Base-by-base conservation (phyloP, 768 basidiomycete genomes). In the Mycena galericulata region DNA sequence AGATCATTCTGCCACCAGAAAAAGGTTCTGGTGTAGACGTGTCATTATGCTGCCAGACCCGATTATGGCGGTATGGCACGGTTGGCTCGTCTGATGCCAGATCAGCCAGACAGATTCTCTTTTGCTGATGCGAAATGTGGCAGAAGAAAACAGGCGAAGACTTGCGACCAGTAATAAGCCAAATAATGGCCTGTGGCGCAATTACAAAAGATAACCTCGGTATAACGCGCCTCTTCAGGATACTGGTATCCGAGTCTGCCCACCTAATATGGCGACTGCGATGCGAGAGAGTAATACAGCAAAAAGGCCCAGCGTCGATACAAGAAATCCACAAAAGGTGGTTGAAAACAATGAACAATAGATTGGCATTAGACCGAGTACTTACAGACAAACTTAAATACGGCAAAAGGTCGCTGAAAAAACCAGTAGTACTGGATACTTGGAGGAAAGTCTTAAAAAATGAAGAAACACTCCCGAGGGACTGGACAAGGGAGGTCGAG, bases 201-300 rank as follows among this genome's bases (percentile, higher is more conserved):
- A 58, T 43, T 6, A 11, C 36, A 11, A 38, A 30, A 30, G 24
- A 24, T 3, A 12, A 58, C 29, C 10, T 15, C 51, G 59, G 65
- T 4, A 26, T 9, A 34, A 53, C 43, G 30, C 47, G 59, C 22
- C 59, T 68, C 24, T 47, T 38, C 50, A 24, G 61, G 2, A 68
- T 68, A 7, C n/a, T 68, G 18, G 34, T 63, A 20, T 62, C 67
- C 2, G 67, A 68, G 27, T 45, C 61, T 1, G 67, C 67, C 12
- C 41, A 43, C 41, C 43, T 68, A 9, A 63, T 63, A 17, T 68
- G 67, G 67, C 53, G 53, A 27, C 50, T 68, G 18, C 20, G 61
- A 24, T 43, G 49, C 29, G 67, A 62, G 20, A n/a, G 53, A 34
- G n/a, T n/a, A n/a, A n/a, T n/a, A n/a, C n/a, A n/a, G n/a, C 61